These are phyloP conservation scores for Pythium sukuiense DNA, from an alignment of 352 stramenopile genomes.

Conservation along the genomic window DNA sequence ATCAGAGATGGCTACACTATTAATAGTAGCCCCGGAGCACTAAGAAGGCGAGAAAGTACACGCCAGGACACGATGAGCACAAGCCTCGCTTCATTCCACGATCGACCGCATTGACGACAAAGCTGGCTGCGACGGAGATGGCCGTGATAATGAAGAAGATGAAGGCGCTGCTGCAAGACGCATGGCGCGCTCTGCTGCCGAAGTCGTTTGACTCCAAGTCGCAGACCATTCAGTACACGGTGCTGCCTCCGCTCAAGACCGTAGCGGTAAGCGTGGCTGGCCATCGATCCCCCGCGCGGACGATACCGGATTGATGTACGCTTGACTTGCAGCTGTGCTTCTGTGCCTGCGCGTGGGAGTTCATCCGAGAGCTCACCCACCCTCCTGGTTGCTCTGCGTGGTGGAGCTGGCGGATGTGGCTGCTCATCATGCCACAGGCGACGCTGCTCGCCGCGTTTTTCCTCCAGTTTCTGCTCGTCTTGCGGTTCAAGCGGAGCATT, in stretches of 20 bases:
- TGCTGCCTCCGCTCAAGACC: conserved; percentile 16
- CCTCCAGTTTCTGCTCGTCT: conserved; percentile 16
- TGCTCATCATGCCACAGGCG: conserved; percentile 23
- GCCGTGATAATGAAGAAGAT: neutral
- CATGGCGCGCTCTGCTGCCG: conserved; percentile 5
- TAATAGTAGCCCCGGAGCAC: neutral
- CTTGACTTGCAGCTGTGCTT: conserved; percentile 15
- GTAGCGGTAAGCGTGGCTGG: conserved; percentile 11
- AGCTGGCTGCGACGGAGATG: too few relatives aligned
- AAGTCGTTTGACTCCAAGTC: conserved; percentile 26
- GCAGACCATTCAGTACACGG: conserved; percentile 20
- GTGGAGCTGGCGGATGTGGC: conserved; percentile 21
- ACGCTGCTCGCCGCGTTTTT: conserved; percentile 18
- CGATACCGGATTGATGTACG: neutral
- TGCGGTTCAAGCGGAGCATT: conserved; percentile 14
- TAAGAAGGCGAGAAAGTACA: neutral
- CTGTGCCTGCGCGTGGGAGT: conserved; percentile 24
- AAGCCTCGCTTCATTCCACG: neutral
- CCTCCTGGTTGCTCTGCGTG: conserved; percentile 16
- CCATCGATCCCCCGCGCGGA: neutral
- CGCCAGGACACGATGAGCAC: neutral
- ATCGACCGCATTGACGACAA: neutral
- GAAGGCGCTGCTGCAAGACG: conserved; percentile 6
- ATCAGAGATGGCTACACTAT: conserved; percentile 24
- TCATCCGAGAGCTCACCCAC: conserved; percentile 8